Percentiles rank a stretch among this genome's conserved stretches.
These are phyloP conservation scores for Albophoma yamanashiensis DNA, from an alignment of 2,329 filamentous ascomycete species.

Conservation along the genomic window DNA sequence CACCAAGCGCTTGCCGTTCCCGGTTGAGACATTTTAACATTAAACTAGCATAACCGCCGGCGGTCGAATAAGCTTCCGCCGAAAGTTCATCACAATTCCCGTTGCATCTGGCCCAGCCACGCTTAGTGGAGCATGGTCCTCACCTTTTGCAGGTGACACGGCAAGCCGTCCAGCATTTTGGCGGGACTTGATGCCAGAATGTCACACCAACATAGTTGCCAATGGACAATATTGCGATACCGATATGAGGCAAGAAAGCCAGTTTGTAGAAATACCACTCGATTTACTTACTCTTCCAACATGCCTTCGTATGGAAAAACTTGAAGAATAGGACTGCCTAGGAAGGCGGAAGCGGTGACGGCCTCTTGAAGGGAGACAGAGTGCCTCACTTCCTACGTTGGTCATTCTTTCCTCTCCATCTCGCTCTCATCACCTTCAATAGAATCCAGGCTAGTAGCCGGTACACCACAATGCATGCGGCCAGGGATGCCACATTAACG, in stretches of 20 bases:
- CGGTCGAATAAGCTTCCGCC: background rate
- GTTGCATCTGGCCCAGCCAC: background rate
- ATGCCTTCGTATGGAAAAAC: no score
- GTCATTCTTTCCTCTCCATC: conserved; percentile 30
- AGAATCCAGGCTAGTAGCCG: conserved; percentile 51
- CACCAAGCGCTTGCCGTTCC: background rate
- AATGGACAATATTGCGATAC: background rate
- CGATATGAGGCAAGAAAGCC: background rate
- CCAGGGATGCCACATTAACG: conserved; percentile 52
- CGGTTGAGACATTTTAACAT: background rate
- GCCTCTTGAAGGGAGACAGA: background rate
- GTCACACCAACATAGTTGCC: background rate
- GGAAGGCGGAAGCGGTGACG: background rate
- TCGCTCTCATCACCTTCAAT: conserved; percentile 41
- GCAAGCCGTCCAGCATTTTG: background rate
- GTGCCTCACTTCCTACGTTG: background rate
- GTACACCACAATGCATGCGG: conserved; percentile 54
- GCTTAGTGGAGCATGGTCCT: background rate
- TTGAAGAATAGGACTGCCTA: background rate
- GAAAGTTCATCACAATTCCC: background rate
- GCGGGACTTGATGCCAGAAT: no score
- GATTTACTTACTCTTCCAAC: background rate
- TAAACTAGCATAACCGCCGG: background rate
- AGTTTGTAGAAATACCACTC: background rate
- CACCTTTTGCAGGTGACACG: background rate